phyloP scores from a whole-genome alignment of 2,329 filamentous ascomycete species.

The Sporothrix protearum region DNA sequence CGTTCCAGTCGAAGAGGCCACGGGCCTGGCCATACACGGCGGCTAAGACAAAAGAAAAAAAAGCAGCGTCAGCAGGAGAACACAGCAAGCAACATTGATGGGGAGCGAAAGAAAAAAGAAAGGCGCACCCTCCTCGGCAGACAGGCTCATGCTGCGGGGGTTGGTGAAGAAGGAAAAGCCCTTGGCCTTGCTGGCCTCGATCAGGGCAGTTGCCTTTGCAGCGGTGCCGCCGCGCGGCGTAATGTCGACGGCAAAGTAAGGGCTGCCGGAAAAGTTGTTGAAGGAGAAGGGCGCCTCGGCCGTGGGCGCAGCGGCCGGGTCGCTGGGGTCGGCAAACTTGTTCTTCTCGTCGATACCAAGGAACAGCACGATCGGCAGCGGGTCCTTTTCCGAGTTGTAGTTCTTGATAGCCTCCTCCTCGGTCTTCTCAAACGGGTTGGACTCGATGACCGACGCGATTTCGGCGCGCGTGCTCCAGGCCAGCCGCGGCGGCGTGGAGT shows the following conservation, averaged over 20 bases:
- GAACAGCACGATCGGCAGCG: slow-evolving; percentile 72
- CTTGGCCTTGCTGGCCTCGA: slow-evolving; percentile 54
- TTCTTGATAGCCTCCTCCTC: slow-evolving; percentile 70
- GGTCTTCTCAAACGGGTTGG: slow-evolving; percentile 63
- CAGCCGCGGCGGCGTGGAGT: slow-evolving; percentile 43
- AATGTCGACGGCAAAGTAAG: slow-evolving; percentile 87
- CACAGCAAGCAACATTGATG: not conserved
- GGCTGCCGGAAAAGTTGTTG: slow-evolving; percentile 70
- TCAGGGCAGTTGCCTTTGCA: slow-evolving; percentile 54
- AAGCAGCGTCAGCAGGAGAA: not conserved
- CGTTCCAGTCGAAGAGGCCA: slow-evolving; percentile 90
- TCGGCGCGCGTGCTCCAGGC: slow-evolving; percentile 67
- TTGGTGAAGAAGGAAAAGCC: slow-evolving; percentile 66
- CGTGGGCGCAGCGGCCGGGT: slow-evolving; percentile 32
- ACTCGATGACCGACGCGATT: slow-evolving; percentile 65
- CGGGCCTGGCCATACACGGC: slow-evolving; percentile 88
- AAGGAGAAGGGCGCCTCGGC: slow-evolving; percentile 50
- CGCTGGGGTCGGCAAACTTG: slow-evolving; percentile 27
- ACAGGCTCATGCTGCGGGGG: slow-evolving; percentile 42
- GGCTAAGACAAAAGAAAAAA: no score
- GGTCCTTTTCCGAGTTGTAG: slow-evolving; percentile 65
- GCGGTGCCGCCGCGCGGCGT: slow-evolving; percentile 65
- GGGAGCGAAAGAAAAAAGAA: not conserved
- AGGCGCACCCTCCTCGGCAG: slow-evolving; percentile 46
- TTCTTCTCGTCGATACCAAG: slow-evolving; percentile 71